These are phyloP conservation scores for Suhomyces wounanorum DNA, from an alignment of 1,139 yeast genomes.

Conservation along the genomic window DNA sequence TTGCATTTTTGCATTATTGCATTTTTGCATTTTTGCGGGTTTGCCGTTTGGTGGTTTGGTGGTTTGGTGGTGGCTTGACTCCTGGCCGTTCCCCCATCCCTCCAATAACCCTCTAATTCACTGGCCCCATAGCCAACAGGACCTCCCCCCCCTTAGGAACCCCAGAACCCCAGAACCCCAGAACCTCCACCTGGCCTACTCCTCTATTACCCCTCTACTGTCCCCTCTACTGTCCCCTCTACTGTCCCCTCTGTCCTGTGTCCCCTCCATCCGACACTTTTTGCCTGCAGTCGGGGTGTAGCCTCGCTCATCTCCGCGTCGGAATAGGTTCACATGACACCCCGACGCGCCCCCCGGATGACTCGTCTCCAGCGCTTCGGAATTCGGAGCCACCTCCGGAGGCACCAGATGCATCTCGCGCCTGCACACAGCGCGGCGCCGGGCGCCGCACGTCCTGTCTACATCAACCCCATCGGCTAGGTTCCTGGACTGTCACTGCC, in stretches of 20 bases:
- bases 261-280: neutral
- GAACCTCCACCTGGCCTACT: too few relatives aligned
- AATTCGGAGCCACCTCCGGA: constrained; percentile 5
- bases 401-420: neutral
- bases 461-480: neutral
- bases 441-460: neutral
- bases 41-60: too few relatives aligned
- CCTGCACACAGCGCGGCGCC: neutral
- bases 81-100: neutral
- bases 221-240: neutral
- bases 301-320: constrained; percentile 1
- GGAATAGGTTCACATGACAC: constrained; percentile 4
- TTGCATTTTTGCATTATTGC: too few relatives aligned
- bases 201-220: neutral
- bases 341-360: constrained; percentile 6
- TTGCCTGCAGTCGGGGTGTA: neutral
- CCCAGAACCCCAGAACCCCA: too few relatives aligned
- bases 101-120: neutral
- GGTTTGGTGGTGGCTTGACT: too few relatives aligned
- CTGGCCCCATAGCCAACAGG: too few relatives aligned
- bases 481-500: neutral
- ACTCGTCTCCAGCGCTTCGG: constrained; percentile 9
- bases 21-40: too few relatives aligned
- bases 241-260: neutral
- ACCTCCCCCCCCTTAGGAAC: too few relatives aligned